These are phyloP conservation scores for Tricharina praecox DNA, from an alignment of 495 filamentous ascomycete species.

Conservation along the genomic window DNA sequence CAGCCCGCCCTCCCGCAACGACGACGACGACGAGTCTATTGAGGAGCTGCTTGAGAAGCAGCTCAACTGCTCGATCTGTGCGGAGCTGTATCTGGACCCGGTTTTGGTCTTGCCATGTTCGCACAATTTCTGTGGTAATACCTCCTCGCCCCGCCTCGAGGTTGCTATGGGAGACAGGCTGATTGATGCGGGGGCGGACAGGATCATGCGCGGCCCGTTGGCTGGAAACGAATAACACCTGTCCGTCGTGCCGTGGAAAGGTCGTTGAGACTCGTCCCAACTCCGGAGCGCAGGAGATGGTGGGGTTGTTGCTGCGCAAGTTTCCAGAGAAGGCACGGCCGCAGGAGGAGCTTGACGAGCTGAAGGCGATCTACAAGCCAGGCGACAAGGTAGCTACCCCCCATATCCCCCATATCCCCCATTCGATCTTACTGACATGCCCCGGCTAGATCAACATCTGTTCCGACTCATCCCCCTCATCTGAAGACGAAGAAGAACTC, in stretches of 20 bases:
- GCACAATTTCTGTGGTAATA: conserved; percentile 87
- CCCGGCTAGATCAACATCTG: neutral
- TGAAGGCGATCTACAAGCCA: conserved; percentile 51
- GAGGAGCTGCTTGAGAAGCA: conserved; percentile 12
- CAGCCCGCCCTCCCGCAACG: conserved; percentile 4
- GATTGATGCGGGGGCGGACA: neutral
- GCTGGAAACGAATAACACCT: conserved; percentile 43
- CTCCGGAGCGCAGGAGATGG: conserved; percentile 58
- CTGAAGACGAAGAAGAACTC: conserved; percentile 14
- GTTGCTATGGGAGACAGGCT: too few species aligned
- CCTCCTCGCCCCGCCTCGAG: too few species aligned
- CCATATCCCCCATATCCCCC: neutral
- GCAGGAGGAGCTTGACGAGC: conserved; percentile 52
- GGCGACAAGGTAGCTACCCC: conserved; percentile 48
- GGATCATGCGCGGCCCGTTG: conserved; percentile 20
- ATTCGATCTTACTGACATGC: neutral
- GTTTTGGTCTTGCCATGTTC: conserved; percentile 89
- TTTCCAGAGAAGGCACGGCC: conserved; percentile 55
- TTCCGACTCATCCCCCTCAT: neutral
- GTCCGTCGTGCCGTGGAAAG: conserved; percentile 70
- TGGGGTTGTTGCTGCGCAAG: conserved; percentile 61
- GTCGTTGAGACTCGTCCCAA: conserved; percentile 72
- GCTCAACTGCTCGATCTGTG: conserved; percentile 51
- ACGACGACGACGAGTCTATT: conserved; percentile 8
- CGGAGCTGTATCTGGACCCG: conserved; percentile 82